Evolutionary conservation across 257 asterid genomes (phyloP).

Genomic region (Rauvolfia tetraphylla): DNA sequence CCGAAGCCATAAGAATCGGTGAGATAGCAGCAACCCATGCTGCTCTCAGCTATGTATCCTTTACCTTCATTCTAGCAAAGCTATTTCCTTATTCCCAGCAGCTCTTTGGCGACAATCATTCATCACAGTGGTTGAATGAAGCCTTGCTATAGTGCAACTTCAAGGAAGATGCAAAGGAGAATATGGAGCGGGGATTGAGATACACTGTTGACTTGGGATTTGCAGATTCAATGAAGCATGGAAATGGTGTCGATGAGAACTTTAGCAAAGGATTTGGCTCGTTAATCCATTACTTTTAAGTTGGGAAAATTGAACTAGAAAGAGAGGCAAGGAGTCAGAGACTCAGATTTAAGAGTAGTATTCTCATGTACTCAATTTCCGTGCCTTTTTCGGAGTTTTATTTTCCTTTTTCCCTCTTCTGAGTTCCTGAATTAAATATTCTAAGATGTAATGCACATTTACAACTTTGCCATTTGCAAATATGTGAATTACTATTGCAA

Average conservation of each 20-base stretch:
- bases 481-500: too few relatives aligned
- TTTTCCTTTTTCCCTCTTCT: too few relatives aligned
- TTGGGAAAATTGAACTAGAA: neutral
- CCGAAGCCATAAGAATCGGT: constrained; percentile 48
- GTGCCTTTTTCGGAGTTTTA: too few relatives aligned
- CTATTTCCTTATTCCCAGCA: neutral
- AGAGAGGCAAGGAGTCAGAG: too few relatives aligned
- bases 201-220: neutral
- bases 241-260: too few relatives aligned
- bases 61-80: constrained; percentile 24
- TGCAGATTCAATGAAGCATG: neutral
- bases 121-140: neutral
- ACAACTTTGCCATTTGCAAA: too few relatives aligned
- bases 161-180: neutral
- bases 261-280: neutral
- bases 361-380: too few relatives aligned
- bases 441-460: too few relatives aligned
- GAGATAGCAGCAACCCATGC: constrained; percentile 59
- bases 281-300: neutral
- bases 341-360: too few relatives aligned
- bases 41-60: constrained; percentile 39
- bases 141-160: neutral
- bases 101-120: neutral
- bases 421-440: too few relatives aligned
- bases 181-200: neutral